Percentiles rank a stretch among this genome's conserved stretches.
Evolutionary conservation across 2,329 filamentous ascomycete species (phyloP).

Genomic region (Ophiostoma quercus): DNA sequence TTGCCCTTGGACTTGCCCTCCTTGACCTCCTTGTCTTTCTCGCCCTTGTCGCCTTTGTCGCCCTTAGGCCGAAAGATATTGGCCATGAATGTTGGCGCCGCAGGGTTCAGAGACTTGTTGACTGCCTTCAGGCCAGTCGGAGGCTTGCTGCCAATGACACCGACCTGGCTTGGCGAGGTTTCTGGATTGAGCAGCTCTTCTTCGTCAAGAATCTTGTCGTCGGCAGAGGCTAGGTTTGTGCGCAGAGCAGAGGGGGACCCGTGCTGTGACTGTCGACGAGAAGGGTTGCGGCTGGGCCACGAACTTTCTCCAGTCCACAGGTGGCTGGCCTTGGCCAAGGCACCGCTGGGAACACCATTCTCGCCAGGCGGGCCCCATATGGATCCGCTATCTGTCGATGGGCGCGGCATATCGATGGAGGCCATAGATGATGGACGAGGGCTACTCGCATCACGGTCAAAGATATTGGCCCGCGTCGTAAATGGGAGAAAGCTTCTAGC

Average conservation of each 20-base stretch:
- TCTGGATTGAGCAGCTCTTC: constrained; percentile 49
- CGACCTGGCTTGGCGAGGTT: constrained; percentile 53
- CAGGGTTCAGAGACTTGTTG: constrained; percentile 66
- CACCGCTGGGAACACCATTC: constrained; percentile 30
- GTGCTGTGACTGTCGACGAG: constrained; percentile 74
- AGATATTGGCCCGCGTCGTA: constrained; percentile 43
- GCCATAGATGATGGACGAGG: constrained; percentile 65
- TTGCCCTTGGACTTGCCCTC: constrained; percentile 38
- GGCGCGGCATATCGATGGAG: constrained; percentile 66
- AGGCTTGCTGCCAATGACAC: constrained; percentile 70
- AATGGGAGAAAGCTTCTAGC: constrained; percentile 43
- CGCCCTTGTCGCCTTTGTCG: constrained; percentile 37
- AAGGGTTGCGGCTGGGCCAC: constrained; percentile 61
- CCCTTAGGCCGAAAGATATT: constrained; percentile 53
- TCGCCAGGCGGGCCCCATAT: constrained; percentile 61
- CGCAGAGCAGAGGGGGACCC: constrained; percentile 62
- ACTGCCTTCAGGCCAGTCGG: constrained; percentile 43
- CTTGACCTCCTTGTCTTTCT: constrained; percentile 33
- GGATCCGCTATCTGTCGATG: constrained; percentile 71
- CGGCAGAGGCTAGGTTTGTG: constrained; percentile 57
- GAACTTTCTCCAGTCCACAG: constrained; percentile 61
- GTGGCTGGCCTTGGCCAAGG: constrained; percentile 48
- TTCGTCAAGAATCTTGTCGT: constrained; percentile 60
- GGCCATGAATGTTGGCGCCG: constrained; percentile 80
- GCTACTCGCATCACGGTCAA: constrained; percentile 52